phyloP scores from a whole-genome alignment of 495 filamentous ascomycete species.

The Tuber borchii region DNA sequence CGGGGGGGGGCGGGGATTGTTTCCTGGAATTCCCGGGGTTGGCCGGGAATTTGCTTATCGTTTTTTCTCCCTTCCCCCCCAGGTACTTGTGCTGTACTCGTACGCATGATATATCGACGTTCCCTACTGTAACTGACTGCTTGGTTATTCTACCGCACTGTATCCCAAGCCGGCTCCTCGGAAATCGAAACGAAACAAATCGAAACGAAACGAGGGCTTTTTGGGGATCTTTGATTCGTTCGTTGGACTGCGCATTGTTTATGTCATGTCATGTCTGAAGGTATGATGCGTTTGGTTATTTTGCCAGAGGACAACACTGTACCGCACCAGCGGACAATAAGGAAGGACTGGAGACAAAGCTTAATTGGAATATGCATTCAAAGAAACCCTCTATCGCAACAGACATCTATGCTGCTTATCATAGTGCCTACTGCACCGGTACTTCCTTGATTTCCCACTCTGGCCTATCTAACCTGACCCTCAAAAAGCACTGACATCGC shows the following conservation, averaged over 20 bases:
- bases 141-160: background rate
- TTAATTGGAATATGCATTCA: background rate
- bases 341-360: background rate
- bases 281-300: background rate
- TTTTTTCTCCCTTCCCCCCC: background rate
- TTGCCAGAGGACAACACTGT: background rate
- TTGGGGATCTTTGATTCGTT: background rate
- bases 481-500: background rate
- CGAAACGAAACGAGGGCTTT: background rate
- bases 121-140: too few relatives aligned
- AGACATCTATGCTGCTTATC: background rate
- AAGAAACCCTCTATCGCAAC: background rate
- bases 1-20: background rate
- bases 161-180: background rate
- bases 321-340: background rate
- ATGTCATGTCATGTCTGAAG: background rate
- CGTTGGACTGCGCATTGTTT: background rate
- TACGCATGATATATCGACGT: too few relatives aligned
- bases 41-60: constrained; percentile 4
- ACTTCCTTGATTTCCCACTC: background rate
- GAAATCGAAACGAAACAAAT: background rate
- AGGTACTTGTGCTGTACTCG: too few relatives aligned
- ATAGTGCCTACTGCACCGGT: background rate
- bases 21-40: background rate
- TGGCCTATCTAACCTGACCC: background rate